Percentiles rank a stretch among this genome's conserved stretches.
Evolutionary conservation across 306 rosid genomes (phyloP).

Genomic region (Dryas alaskensis): DNA sequence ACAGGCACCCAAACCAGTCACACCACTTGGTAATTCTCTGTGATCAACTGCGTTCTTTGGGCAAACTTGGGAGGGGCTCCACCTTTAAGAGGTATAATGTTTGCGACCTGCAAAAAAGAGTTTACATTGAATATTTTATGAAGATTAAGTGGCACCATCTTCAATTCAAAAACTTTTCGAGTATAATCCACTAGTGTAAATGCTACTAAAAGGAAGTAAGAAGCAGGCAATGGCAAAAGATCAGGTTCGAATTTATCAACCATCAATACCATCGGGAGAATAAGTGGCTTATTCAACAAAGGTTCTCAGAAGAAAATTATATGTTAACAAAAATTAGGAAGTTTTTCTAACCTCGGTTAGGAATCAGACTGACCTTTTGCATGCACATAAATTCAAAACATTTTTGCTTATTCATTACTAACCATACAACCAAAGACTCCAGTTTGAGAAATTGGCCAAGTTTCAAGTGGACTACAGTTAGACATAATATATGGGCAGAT

Average conservation of each 20-base stretch:
- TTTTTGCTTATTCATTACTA: background rate
- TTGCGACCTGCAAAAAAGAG: constrained; percentile 41
- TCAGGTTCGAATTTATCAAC: background rate
- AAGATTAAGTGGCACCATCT: background rate
- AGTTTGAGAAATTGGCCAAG: background rate
- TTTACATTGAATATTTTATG: background rate
- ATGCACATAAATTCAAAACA: background rate
- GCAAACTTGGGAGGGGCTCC: constrained; percentile 73
- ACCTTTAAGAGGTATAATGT: constrained; percentile 65
- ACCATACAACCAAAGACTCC: background rate
- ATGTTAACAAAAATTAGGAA: background rate
- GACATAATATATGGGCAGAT: background rate
- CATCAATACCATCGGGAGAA: too few species aligned
- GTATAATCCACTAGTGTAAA: background rate
- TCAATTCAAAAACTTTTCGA: background rate
- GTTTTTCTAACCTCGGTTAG: background rate
- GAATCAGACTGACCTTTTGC: background rate
- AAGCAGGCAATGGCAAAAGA: background rate
- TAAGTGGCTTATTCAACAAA: background rate
- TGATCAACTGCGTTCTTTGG: constrained; percentile 84
- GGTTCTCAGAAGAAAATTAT: background rate
- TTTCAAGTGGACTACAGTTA: background rate
- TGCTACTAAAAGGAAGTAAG: too few species aligned
- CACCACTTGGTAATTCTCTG: constrained; percentile 83
- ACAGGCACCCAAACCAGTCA: constrained; percentile 28